Evolutionary conservation across 495 filamentous ascomycete species (phyloP), one percentile per base, ranked within the genome.

Genomic region (Neurospora sp.): DNA sequence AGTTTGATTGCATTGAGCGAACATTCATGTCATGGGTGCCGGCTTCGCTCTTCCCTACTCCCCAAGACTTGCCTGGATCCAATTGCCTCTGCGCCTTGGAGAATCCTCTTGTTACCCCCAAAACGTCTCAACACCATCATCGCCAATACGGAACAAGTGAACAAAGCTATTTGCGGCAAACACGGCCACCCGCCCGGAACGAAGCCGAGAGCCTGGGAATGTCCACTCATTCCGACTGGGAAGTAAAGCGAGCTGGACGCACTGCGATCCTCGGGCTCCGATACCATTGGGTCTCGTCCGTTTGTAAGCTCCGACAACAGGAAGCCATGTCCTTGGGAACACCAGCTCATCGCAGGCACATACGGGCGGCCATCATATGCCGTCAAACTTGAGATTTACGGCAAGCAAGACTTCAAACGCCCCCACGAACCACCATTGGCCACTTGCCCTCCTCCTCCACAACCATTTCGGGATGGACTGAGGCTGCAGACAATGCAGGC

Each of bases 351-450:
- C 69, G 37, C 69, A 40, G 69, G 39, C 59, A 62, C 39, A 59
- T 14, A 59, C 46, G 20, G 23, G 46, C 71, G 20, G 16, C 35
- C 77, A 78, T 76, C 76, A 75, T 62, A 77, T 75, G 76, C 70
- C 10, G 76, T 79, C 76, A 75, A 73, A 77, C 74, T 69, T 72
- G 71, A 79, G 74, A 80, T 76, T 75, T 70, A 72, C 78, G 69
- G 77, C 72, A 76, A 72, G 69, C 76, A 76, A 76, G 74, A 71
- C 42, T 70, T 72, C 79, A 79, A 81, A 81, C 77, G 75, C 73
- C 72, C 69, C 44, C 62, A 54, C 71, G 72, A 46, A 27, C 70
- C 37, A 70, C 37, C 66, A 78, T 81, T 79, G 78, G 79, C 39
- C 70, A 66, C 27, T 66, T 66, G 54, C 54, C 54, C 27, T 66